Percentiles rank a stretch among this genome's conserved stretches.
phyloP scores from a whole-genome alignment of 2,329 filamentous ascomycete genomes.

The Dactylellina drechsleri region DNA sequence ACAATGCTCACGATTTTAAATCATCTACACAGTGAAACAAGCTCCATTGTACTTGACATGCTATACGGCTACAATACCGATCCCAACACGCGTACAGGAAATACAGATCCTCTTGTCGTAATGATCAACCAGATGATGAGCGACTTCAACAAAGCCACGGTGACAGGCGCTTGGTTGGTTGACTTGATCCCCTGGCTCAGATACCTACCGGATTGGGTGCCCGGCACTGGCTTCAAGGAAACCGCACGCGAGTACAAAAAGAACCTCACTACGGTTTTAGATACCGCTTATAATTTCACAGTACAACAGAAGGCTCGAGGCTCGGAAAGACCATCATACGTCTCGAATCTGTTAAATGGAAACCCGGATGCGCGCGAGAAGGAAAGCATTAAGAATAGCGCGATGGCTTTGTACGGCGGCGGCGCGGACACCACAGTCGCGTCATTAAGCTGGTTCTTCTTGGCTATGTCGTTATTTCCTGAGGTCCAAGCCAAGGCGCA shows the following conservation, averaged over 20 bases:
- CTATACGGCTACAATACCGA: constrained; percentile 64
- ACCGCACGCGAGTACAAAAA: constrained; percentile 62
- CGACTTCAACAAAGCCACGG: constrained; percentile 62
- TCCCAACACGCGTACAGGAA: constrained; percentile 61
- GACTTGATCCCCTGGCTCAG: constrained; percentile 64
- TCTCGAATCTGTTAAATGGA: constrained; percentile 31
- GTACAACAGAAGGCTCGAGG: constrained; percentile 17
- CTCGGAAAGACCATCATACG: constrained; percentile 28
- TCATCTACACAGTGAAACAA: constrained; percentile 60
- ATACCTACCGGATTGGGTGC: constrained; percentile 64
- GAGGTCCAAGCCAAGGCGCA: constrained; percentile 64
- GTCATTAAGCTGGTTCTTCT: constrained; percentile 63
- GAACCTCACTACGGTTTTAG: constrained; percentile 28
- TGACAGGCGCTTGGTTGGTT: constrained; percentile 64
- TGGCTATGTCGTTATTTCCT: constrained; percentile 67
- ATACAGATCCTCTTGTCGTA: constrained; percentile 63
- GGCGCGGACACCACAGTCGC: constrained; percentile 64
- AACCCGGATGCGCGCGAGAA: constrained; percentile 15
- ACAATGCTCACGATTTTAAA: constrained; percentile 39
- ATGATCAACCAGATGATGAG: constrained; percentile 62
- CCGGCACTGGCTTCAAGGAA: constrained; percentile 64
- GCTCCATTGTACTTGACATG: constrained; percentile 64
- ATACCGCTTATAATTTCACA: constrained; percentile 29
- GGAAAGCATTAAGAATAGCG: constrained; percentile 28
- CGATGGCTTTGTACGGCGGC: constrained; percentile 65